phyloP scores from a whole-genome alignment of 257 asterid genomes.

The Fraxinus pennsylvanica region DNA sequence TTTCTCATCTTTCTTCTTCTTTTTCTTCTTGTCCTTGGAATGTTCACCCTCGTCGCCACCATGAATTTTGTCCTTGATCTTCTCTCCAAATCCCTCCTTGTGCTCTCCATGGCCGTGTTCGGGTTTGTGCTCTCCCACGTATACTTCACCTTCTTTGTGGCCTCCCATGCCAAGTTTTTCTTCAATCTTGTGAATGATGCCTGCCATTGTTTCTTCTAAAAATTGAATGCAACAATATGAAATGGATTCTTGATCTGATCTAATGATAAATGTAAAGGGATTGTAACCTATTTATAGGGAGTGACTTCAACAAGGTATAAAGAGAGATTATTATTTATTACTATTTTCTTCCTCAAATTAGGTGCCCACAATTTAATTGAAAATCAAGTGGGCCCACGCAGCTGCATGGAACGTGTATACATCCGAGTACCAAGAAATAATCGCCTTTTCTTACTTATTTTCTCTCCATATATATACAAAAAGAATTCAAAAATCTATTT shows the following conservation, averaged over 20 bases:
- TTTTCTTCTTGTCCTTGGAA: constrained; percentile 25
- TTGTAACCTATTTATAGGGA: constrained; percentile 27
- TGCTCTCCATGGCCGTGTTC: constrained; percentile 34
- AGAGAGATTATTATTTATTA: too few species aligned
- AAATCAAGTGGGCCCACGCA: constrained; percentile 29
- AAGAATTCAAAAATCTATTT: too few species aligned
- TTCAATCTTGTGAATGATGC: constrained; percentile 69
- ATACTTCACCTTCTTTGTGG: constrained; percentile 49
- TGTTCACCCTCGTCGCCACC: constrained; percentile 28
- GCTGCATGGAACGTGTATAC: constrained; percentile 20
- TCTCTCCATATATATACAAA: too few species aligned
- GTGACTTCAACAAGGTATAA: not conserved
- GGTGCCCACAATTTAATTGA: not conserved
- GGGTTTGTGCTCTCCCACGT: constrained; percentile 22
- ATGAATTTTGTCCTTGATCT: constrained; percentile 43
- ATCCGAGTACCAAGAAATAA: not conserved
- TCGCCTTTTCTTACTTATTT: too few species aligned
- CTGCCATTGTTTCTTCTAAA: constrained; percentile 48
- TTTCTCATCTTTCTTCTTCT: constrained; percentile 49
- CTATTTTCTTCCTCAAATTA: not conserved
- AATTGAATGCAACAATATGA: not conserved
- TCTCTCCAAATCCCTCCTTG: constrained; percentile 40
- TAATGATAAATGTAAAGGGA: constrained; percentile 20
- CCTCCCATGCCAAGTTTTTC: constrained; percentile 68
- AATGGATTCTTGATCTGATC: not conserved